Conservation (phyloP, 2,329 filamentous ascomycete species). For the Diplocarpon mali region DNA sequence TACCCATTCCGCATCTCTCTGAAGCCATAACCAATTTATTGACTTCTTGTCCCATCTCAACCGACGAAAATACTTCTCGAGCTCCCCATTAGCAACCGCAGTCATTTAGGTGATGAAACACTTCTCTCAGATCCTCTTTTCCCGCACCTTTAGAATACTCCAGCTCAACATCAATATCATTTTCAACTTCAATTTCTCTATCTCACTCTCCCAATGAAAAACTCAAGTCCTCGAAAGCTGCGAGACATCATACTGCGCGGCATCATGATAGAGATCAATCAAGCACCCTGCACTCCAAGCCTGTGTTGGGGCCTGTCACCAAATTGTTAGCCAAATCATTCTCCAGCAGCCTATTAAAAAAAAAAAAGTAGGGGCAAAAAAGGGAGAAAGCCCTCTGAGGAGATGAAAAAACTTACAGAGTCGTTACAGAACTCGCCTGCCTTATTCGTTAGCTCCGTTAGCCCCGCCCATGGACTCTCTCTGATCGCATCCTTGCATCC, state of each 20-base stretch:
- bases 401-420: conserved; percentile 51
- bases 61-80: no score
- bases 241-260: conserved; percentile 33
- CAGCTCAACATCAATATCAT: no score
- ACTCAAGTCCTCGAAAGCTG: neutral
- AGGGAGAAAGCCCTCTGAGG: neutral
- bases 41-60: no score
- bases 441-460: conserved; percentile 90
- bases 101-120: no score
- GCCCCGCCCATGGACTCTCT: conserved; percentile 74
- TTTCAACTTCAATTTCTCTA: no score
- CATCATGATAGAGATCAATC: conserved; percentile 94
- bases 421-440: conserved; percentile 73
- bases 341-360: conserved; percentile 40
- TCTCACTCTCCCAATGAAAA: no score
- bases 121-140: no score
- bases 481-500: conserved; percentile 79
- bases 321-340: neutral
- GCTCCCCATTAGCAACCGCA: no score
- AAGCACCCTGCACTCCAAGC: conserved; percentile 93
- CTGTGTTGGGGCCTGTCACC: conserved; percentile 60
- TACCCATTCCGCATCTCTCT: no score
- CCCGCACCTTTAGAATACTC: no score
- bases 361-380: conserved; percentile 4
- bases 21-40: no score